Evolutionary conservation across 257 asterid species (phyloP).

Genomic region (Lycium barbarum): DNA sequence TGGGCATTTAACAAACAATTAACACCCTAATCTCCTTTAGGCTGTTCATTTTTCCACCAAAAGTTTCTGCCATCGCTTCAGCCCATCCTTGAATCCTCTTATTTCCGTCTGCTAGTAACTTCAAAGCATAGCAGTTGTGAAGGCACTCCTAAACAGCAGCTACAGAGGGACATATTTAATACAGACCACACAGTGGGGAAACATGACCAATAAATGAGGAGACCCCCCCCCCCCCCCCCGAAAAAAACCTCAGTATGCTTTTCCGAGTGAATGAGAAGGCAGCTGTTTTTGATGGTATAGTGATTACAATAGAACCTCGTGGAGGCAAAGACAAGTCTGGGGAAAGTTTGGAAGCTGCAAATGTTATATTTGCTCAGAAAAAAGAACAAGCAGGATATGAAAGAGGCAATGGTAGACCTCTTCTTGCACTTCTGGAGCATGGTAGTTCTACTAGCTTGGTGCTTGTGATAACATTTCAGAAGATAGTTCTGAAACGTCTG

Average conservation of each 20-base stretch:
- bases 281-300: neutral
- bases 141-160: neutral
- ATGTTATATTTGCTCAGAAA: neutral
- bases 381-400: neutral
- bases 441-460: neutral
- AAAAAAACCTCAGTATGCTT: neutral
- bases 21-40: neutral
- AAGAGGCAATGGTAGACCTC: neutral
- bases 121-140: neutral
- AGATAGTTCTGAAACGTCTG: neutral
- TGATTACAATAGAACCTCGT: neutral
- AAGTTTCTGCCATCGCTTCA: neutral
- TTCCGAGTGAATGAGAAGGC: neutral
- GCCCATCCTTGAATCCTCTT: neutral
- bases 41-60: constrained; percentile 20
- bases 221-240: no score
- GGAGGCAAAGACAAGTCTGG: constrained; percentile 2
- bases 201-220: neutral
- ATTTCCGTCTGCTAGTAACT: neutral
- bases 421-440: neutral
- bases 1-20: neutral
- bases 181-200: constrained; percentile 7
- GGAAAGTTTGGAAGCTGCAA: neutral
- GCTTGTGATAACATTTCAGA: neutral
- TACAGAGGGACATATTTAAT: constrained; percentile 7